These are phyloP conservation scores for Oldenlandia corymbosa DNA, from an alignment of 257 asterid species.

Conservation along the genomic window DNA sequence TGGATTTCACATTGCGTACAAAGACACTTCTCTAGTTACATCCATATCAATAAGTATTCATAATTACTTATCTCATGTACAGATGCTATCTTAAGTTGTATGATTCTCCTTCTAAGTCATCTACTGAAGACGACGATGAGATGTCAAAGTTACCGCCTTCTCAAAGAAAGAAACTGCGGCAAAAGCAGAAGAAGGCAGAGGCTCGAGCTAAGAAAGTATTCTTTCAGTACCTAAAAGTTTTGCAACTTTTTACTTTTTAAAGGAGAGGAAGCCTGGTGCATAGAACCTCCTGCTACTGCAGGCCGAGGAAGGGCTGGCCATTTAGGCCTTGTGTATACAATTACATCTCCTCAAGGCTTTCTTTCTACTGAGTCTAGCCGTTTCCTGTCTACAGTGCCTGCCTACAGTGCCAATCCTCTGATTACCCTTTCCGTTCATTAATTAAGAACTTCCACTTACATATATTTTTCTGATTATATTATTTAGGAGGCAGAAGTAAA, in stretches of 20 bases:
- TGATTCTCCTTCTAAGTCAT: constrained; percentile 82
- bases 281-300: too few species aligned
- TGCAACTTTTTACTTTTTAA: too few species aligned
- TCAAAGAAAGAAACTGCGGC: constrained; percentile 92
- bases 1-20: not conserved
- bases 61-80: constrained; percentile 26
- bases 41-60: constrained; percentile 18
- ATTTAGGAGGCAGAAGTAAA: constrained; percentile 87
- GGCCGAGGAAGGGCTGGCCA: too few species aligned
- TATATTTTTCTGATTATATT: constrained; percentile 12
- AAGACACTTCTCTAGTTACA: too few species aligned
- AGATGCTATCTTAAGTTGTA: constrained; percentile 92
- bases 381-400: too few species aligned
- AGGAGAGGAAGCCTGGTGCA: too few species aligned
- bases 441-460: not conserved
- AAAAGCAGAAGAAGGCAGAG: constrained; percentile 93
- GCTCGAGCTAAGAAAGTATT: constrained; percentile 92
- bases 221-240: too few species aligned
- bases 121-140: constrained; percentile 82
- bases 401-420: too few species aligned
- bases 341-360: too few species aligned
- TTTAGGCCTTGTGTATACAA: too few species aligned
- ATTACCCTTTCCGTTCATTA: too few species aligned
- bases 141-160: constrained; percentile 75
- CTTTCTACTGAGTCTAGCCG: too few species aligned